Conservation (phyloP, 2,329 filamentous ascomycete species). For the Chaetothyriales sp. region DNA sequence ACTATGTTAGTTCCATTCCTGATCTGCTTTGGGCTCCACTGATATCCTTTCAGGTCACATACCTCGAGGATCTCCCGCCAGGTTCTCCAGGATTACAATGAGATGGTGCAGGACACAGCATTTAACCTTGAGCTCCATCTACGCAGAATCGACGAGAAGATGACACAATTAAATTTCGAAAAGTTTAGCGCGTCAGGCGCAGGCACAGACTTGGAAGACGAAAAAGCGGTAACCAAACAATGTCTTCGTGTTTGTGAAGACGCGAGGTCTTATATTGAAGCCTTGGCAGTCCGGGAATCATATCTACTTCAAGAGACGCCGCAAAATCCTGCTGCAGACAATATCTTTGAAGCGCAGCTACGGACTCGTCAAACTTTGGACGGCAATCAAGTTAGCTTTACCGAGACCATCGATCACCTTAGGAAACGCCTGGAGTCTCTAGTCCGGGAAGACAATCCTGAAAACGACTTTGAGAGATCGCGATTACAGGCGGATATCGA, state of each 20-base stretch:
- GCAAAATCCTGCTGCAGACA: constrained; percentile 4
- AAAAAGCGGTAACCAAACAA: constrained; percentile 26
- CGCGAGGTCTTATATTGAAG: constrained; percentile 25
- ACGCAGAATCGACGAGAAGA: constrained; percentile 26
- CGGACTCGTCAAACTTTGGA: constrained; percentile 22
- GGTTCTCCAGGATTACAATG: constrained; percentile 26
- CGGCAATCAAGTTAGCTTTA: constrained; percentile 23
- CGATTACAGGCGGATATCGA: constrained; percentile 25
- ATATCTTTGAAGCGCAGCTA: constrained; percentile 24
- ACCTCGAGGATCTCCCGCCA: constrained; percentile 22
- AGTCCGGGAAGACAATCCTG: constrained; percentile 10
- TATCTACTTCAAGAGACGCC: constrained; percentile 12
- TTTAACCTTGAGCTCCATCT: constrained; percentile 26
- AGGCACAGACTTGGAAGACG: constrained; percentile 24
- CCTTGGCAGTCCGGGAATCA: constrained; percentile 21
- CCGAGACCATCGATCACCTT: constrained; percentile 23
- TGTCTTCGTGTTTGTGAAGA: constrained; percentile 30
- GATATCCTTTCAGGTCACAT: constrained; percentile 16
- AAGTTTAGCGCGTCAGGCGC: constrained; percentile 11
- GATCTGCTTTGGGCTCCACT: constrained; percentile 11
- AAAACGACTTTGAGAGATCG: constrained; percentile 18
- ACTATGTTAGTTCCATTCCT: constrained; percentile 23
- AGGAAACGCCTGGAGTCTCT: constrained; percentile 22
- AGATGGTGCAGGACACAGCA: constrained; percentile 27
- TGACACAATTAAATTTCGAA: constrained; percentile 15